Percentiles rank a stretch among this genome's conserved stretches.
Conservation (phyloP, 2,329 filamentous ascomycete species). For the Colletotrichum coccodes region DNA sequence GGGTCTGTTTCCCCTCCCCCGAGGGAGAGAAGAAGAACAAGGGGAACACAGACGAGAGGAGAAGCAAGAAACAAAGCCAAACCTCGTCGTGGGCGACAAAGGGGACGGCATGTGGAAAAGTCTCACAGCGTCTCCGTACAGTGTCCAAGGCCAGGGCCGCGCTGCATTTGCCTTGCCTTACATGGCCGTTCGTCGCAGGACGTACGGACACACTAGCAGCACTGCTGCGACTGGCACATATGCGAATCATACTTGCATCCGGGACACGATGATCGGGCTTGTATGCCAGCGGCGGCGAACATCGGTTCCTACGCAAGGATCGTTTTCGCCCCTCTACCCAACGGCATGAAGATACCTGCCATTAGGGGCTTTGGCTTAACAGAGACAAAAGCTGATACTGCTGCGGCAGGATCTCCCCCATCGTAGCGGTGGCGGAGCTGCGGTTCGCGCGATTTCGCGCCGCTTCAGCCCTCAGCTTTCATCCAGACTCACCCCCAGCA, state of each 20-base stretch:
- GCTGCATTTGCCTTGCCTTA: slow-evolving; percentile 31
- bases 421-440: slow-evolving; percentile 3
- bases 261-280: slow-evolving; percentile 10
- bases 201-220: slow-evolving; percentile 32
- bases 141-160: slow-evolving; percentile 24
- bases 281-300: background rate
- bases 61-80: slow-evolving; percentile 6
- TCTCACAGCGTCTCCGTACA: slow-evolving; percentile 5
- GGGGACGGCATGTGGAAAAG: slow-evolving; percentile 5
- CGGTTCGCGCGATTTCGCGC: background rate
- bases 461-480: background rate
- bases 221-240: slow-evolving; percentile 40
- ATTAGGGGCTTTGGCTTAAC: background rate
- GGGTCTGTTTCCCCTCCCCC: background rate
- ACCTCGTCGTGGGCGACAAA: slow-evolving; percentile 4
- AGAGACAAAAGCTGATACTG: background rate
- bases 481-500: background rate
- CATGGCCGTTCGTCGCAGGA: slow-evolving; percentile 14
- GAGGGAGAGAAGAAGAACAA: slow-evolving; percentile 12
- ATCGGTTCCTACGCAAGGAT: background rate
- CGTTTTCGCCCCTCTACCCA: background rate
- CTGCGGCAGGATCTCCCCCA: background rate
- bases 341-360: background rate
- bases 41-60: background rate
- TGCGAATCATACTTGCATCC: slow-evolving; percentile 56